Evolutionary conservation across 805 yeast genomes (phyloP), one percentile per base, ranked within the genome.

Genomic region (Pichia thaimueangensis): DNA sequence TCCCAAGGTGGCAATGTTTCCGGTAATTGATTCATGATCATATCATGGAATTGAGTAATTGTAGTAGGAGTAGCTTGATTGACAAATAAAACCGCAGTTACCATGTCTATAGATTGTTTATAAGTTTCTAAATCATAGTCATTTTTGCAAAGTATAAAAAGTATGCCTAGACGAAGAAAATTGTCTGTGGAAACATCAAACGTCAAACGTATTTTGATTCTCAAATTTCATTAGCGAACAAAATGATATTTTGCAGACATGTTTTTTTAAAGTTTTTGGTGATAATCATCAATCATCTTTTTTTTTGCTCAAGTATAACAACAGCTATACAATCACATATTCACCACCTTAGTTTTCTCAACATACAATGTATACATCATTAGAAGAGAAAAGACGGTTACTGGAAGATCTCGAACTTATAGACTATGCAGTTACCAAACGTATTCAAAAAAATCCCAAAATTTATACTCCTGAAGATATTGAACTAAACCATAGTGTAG

Each of bases 341-440:
- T n/a, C n/a, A n/a, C n/a, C n/a, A n/a, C n/a, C n/a, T n/a, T n/a
- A n/a, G n/a, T n/a, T n/a, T n/a, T n/a, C n/a, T n/a, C n/a, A n/a
- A n/a, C n/a, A n/a, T n/a, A n/a, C n/a, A n/a, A 47, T 45, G 47
- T 16, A 32, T 17, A 28, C 65, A 4, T 35, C 50, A 12, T 28
- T 72, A 27, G 80, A 76, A 37, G 48, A 49, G 4, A 57, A 59
- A 30, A 55, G 80, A 38, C 42, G 50, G 4, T 43, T 63, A 1
- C 45, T 76, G 7, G 87, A 81, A 53, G 93, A 84, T 55, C 59
- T 85, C 16, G 95, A 89, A 48, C 62, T 76, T 3, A 71, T 91
- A 4, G 94, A 89, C 53, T 53, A 62, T 23, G 86, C 86, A 0
- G 69, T 87, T 0, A 60, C 82, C 0, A 72, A 71, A 36, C 65